A percentile compares a stretch with the other conserved stretches of the same genome.
These are phyloP conservation scores for Aspergillus sp. DNA, from an alignment of 2,329 filamentous ascomycete genomes.

Conservation along the genomic window DNA sequence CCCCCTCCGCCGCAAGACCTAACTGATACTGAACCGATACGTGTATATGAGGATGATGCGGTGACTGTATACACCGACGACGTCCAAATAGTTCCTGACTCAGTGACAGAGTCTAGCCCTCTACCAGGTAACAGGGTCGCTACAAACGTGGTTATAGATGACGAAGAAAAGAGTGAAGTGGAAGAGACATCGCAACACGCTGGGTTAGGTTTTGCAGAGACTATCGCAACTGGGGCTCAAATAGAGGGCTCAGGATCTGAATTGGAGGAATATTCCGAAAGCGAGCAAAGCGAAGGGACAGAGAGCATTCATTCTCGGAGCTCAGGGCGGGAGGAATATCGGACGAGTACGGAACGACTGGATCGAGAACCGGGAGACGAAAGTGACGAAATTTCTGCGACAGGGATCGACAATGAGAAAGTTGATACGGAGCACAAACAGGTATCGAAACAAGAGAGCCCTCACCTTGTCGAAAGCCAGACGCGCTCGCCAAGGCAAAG, in stretches of 20 bases:
- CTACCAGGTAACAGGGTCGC: not conserved
- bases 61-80: conserved; percentile 4
- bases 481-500: not conserved
- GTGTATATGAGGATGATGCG: not conserved
- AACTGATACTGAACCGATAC: not conserved
- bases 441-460: conserved; percentile 20
- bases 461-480: not conserved
- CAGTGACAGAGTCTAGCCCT: not conserved
- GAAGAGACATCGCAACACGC: not conserved
- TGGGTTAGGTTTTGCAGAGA: not conserved
- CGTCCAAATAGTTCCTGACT: conserved; percentile 1
- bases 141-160: not conserved
- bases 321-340: not conserved
- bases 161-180: not conserved
- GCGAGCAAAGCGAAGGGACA: not conserved
- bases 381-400: not conserved
- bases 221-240: not conserved
- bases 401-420: conserved; percentile 1
- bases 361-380: not conserved
- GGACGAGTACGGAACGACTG: conserved; percentile 1
- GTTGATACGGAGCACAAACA: conserved; percentile 20
- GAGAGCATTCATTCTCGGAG: not conserved
- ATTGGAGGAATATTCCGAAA: not conserved
- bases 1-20: not conserved
- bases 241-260: not conserved